Base-by-base conservation (phyloP, 805 yeast species). In the Metschnikowia henanensis region DNA sequence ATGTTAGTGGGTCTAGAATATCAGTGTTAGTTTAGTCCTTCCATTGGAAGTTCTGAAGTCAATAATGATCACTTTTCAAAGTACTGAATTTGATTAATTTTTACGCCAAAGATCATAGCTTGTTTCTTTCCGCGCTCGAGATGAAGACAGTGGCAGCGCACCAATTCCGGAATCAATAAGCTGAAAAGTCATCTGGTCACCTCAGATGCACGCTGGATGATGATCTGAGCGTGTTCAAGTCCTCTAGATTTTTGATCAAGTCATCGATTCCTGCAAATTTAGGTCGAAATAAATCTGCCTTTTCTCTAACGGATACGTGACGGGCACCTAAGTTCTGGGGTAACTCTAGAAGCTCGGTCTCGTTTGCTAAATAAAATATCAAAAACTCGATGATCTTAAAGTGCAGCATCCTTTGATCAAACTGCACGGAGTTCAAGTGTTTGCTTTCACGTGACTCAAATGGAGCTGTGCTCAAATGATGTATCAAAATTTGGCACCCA, bases 321-420 rank as follows among this genome's bases (percentile, higher is more conserved):
- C 29, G 43, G 15, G 21, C 43, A 10, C 40, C 45, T 10, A 17
- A 19, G 26, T 46, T 41, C 21, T 39, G 41, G 21, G 37, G 48
- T 20, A 34, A 43, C 5, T 30, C 32, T 19, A 22, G 44, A n/a
- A 49, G 44, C 17, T 41, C 51, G n/a, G 75, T 63, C 59, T 84
- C 92, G 10, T 88, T 89, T 7, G 79, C 71, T 43, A 85, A 62
- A 55, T 85, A 84, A 57, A 84, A 82, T 43, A 84, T 77, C 40
- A 85, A 64, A 58, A 84, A 85, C 62, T 85, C 91, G 37, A 85
- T 70, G 10, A 81, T 73, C 52, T 81, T 79, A 50, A 83, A 76
- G 52, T 82, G 81, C 12, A 84, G 74, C 26, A 73, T 73, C 52
- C 81, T 81, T 47, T 65, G 68, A 18, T 26, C 23, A 16, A 41